Evolutionary conservation across 140 eudicot genomes (phyloP).

Genomic region (Bidens hawaiensis): DNA sequence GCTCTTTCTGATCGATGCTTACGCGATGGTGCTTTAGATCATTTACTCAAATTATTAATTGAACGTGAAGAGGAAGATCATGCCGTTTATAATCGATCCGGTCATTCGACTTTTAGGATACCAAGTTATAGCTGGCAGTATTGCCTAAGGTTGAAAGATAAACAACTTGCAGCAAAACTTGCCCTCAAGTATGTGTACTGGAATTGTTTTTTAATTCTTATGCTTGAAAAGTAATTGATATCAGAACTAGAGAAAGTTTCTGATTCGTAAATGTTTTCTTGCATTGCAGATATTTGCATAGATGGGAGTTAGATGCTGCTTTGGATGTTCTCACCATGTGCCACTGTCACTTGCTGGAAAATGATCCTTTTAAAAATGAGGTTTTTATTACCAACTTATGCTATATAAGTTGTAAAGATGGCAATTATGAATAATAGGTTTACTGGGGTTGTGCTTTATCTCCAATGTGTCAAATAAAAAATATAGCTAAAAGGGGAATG

Average conservation of each 20-base stretch:
- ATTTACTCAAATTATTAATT: conserved; percentile 74
- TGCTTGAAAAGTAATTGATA: neutral
- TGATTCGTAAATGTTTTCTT: conserved; percentile 19
- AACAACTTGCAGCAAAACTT: conserved; percentile 85
- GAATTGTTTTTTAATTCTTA: neutral
- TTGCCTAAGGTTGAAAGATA: conserved; percentile 84
- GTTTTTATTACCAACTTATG: conserved; percentile 21
- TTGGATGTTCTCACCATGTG: conserved; percentile 98
- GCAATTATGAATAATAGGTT: neutral
- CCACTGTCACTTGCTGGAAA: conserved; percentile 76
- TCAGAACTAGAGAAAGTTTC: neutral
- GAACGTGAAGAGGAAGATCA: conserved; percentile 66
- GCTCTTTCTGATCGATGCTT: conserved; percentile 98
- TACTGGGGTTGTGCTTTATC: neutral
- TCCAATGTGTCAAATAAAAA: neutral
- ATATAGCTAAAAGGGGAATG: conserved; percentile 5
- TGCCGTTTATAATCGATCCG: conserved; percentile 32
- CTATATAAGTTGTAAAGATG: neutral
- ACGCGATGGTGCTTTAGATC: conserved; percentile 89
- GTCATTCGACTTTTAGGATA: conserved; percentile 32
- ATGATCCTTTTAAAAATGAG: conserved; percentile 64
- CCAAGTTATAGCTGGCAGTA: conserved; percentile 94
- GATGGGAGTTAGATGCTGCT: conserved; percentile 98
- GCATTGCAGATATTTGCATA: conserved; percentile 64
- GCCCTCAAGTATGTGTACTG: conserved; percentile 61